phyloP scores from a whole-genome alignment of 75 land plant species.

The Selaginella moellendorffii region DNA sequence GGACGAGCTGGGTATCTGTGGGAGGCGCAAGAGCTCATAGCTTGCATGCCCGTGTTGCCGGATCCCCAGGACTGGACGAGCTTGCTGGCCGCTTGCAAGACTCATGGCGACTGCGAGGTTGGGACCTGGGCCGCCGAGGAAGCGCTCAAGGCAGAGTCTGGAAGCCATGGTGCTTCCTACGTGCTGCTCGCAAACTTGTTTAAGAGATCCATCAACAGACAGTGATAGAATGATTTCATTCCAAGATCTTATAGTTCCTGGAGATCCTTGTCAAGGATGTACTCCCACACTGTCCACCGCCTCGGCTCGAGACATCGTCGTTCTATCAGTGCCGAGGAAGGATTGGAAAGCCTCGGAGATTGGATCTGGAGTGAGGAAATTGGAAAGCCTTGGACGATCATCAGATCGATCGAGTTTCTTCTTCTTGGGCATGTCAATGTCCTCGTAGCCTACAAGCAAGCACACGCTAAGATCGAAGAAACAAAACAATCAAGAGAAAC shows the following conservation, averaged over 20 bases:
- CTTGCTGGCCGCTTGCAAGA: conserved; percentile 15
- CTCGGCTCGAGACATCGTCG: not conserved
- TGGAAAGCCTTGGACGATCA: not conserved
- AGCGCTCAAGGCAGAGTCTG: too few species aligned
- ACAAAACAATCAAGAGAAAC: too few species aligned
- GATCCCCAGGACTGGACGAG: too few species aligned
- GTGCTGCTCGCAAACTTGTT: too few species aligned
- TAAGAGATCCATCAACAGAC: too few species aligned
- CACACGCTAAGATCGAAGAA: not conserved
- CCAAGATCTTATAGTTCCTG: not conserved
- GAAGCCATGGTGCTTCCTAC: too few species aligned
- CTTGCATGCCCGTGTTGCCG: too few species aligned
- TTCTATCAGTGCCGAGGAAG: not conserved
- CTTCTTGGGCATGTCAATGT: not conserved
- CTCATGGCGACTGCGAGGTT: conserved; percentile 7
- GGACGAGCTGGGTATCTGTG: too few species aligned
- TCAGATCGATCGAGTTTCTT: not conserved
- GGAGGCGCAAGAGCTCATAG: too few species aligned
- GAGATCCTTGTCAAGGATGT: not conserved
- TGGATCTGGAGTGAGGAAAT: not conserved
- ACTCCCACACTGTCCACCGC: not conserved
- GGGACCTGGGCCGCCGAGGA: too few species aligned
- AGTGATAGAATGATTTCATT: too few species aligned
- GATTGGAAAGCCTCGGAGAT: not conserved
- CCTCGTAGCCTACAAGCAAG: not conserved